phyloP scores from a whole-genome alignment of 331 rosid genomes.

The Rosa hybrid region DNA sequence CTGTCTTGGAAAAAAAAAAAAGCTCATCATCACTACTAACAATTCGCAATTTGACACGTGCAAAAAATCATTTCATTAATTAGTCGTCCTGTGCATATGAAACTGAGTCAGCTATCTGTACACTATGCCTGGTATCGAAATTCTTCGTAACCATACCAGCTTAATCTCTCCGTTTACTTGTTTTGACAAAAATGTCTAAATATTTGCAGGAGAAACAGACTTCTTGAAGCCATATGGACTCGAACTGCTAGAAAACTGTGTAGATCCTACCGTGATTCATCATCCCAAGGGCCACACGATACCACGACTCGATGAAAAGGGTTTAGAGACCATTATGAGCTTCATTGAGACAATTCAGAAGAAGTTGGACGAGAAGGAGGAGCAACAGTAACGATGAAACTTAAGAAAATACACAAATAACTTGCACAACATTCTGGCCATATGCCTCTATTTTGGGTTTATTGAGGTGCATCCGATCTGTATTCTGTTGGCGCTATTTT shows the following conservation, averaged over 20 bases:
- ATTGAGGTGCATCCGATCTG: not conserved
- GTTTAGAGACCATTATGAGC: conserved; percentile 38
- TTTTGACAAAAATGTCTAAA: not conserved
- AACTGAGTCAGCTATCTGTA: not conserved
- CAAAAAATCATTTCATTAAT: not conserved
- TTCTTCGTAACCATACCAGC: not conserved
- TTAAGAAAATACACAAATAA: not conserved
- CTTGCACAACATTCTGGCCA: not conserved
- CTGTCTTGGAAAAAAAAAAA: not conserved
- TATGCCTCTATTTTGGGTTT: not conserved
- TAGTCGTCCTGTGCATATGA: not conserved
- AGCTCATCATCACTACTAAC: not conserved
- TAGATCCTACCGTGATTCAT: conserved; percentile 57
- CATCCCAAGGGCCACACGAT: conserved; percentile 88
- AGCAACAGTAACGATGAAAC: not conserved
- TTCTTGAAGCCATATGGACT: conserved; percentile 59
- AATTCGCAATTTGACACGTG: not conserved
- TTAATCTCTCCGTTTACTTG: not conserved
- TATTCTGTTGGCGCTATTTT: not conserved
- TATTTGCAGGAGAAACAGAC: conserved; percentile 63
- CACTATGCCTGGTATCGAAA: not conserved
- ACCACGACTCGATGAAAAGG: conserved; percentile 69
- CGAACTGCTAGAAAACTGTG: conserved; percentile 49
- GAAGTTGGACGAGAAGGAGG: conserved; percentile 15
- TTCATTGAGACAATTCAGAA: conserved; percentile 56